These are phyloP conservation scores for Trifolium pratense DNA, from an alignment of 306 rosid genomes.

Conservation along the genomic window DNA sequence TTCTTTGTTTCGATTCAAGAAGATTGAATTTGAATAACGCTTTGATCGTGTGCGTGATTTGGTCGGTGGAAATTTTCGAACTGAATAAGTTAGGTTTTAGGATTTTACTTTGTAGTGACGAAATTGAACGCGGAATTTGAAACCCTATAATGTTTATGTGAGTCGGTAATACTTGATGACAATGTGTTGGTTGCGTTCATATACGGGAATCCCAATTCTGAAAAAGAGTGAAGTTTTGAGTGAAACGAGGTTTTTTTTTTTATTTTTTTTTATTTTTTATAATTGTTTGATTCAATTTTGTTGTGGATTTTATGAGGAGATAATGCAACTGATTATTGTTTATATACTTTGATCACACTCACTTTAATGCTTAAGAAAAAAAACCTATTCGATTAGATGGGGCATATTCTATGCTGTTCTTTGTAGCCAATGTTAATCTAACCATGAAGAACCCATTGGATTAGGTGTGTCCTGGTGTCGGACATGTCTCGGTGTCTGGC, in stretches of 20 bases:
- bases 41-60: slow-evolving; percentile 27
- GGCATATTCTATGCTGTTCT: slow-evolving; percentile 15
- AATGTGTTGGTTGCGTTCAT: slow-evolving; percentile 12
- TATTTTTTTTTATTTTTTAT: too few relatives aligned
- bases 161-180: slow-evolving; percentile 2
- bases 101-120: slow-evolving; percentile 6
- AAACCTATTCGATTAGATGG: neutral
- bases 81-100: slow-evolving; percentile 17
- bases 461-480: too few relatives aligned
- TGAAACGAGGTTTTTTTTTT: slow-evolving; percentile 7
- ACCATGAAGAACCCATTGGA: too few relatives aligned
- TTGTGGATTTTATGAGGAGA: slow-evolving; percentile 22
- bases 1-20: neutral
- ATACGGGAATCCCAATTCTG: slow-evolving; percentile 14
- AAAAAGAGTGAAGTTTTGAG: slow-evolving; percentile 25
- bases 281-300: neutral
- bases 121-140: slow-evolving; percentile 13
- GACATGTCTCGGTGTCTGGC: too few relatives aligned
- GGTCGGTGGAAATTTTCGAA: neutral
- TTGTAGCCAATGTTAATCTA: slow-evolving; percentile 14
- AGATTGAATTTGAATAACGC: slow-evolving; percentile 9
- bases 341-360: neutral
- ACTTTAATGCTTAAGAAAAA: neutral
- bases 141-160: slow-evolving; percentile 26
- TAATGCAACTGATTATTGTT: slow-evolving; percentile 31